A percentile compares a stretch with the other conserved stretches of the same genome.
These are phyloP conservation scores for Talaromyces borbonicus DNA, from an alignment of 495 filamentous ascomycete species.

Conservation along the genomic window DNA sequence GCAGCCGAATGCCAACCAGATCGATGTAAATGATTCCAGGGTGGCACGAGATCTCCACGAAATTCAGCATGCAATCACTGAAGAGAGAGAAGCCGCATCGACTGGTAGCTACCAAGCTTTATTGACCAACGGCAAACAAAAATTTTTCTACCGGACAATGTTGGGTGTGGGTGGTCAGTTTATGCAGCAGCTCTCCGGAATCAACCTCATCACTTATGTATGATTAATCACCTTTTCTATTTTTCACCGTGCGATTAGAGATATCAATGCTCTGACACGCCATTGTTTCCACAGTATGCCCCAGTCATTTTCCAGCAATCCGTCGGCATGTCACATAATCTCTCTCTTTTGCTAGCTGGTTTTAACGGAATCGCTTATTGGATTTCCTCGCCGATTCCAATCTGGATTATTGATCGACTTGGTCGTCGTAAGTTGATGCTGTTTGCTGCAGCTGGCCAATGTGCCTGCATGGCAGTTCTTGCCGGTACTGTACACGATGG, in stretches of 20 bases:
- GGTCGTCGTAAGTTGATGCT: slow-evolving; percentile 39
- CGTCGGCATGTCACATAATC: slow-evolving; percentile 28
- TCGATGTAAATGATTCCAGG: slow-evolving; percentile 17
- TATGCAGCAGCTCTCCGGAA: slow-evolving; percentile 37
- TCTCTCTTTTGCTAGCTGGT: slow-evolving; percentile 34
- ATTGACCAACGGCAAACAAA: slow-evolving; percentile 29
- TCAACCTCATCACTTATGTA: slow-evolving; percentile 36
- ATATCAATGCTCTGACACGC: too few relatives aligned
- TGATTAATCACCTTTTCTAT: slow-evolving; percentile 5
- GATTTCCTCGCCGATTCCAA: slow-evolving; percentile 36
- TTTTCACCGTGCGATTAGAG: too few relatives aligned
- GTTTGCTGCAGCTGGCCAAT: slow-evolving; percentile 42
- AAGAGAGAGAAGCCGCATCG: slow-evolving; percentile 19
- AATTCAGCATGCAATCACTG: slow-evolving; percentile 20
- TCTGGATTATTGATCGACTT: slow-evolving; percentile 42
- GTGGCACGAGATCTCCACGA: slow-evolving; percentile 20
- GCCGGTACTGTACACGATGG: slow-evolving; percentile 23
- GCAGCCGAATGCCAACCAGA: slow-evolving; percentile 20
- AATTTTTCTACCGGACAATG: slow-evolving; percentile 22
- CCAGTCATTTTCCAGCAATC: slow-evolving; percentile 28
- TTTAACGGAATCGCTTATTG: slow-evolving; percentile 40
- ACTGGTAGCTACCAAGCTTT: slow-evolving; percentile 20
- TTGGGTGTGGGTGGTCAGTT: slow-evolving; percentile 32
- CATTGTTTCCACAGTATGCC: slow-evolving; percentile 16
- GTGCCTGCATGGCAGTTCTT: slow-evolving; percentile 33